Evolutionary conservation across 345 rosid genomes (phyloP), one percentile per base, ranked within the genome.

Genomic region (Barbarea vulgaris): DNA sequence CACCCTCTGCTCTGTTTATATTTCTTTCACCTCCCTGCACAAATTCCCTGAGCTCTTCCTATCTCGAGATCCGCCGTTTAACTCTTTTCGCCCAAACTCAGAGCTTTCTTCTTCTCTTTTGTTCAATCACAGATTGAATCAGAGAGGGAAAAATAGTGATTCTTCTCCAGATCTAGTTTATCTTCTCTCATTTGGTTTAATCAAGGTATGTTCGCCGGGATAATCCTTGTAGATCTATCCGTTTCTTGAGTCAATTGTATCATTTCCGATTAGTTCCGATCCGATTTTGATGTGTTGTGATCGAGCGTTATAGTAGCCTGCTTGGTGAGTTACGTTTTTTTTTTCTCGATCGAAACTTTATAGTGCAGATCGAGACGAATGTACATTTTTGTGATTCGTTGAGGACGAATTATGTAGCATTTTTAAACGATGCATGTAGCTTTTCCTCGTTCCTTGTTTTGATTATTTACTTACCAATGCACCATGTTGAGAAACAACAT

Each of bases 31-130:
- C 72, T 63, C 80, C 64, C 76, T 71, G 76, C 77, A 72, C 69
- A 41, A 48, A 39, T 64, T 72, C 76, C 61, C 72, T 64, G 76
- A 64, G 76, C 52, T 56, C 75, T 54, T 4, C 25, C 36, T 14
- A 47, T 66, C 77, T 77, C 68, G 73, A 77, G 81, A 77, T 77
- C 81, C 81, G 77, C 77, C 69, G 73, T 77, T 60, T 27, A 42
- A 60, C 42, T 25, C 41, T 21, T 42, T 12, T 27, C 44, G 34
- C 44, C 44, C 18, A 25, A 63, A 27, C 60, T 61, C 80, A 37
- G 5, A 17, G 3, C 51, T 46, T 46, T 24, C 31, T 11, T 21
- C 58, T 62, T 51, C 63, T 54, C 56, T 21, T 34, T 46, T 36
- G 15, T 31, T 63, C 80, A 42, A 17, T 69, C 80, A 39, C 18